These are phyloP conservation scores for Coemansia umbellata DNA, from an alignment of 192 early-diverging fungal species.

Conservation along the genomic window DNA sequence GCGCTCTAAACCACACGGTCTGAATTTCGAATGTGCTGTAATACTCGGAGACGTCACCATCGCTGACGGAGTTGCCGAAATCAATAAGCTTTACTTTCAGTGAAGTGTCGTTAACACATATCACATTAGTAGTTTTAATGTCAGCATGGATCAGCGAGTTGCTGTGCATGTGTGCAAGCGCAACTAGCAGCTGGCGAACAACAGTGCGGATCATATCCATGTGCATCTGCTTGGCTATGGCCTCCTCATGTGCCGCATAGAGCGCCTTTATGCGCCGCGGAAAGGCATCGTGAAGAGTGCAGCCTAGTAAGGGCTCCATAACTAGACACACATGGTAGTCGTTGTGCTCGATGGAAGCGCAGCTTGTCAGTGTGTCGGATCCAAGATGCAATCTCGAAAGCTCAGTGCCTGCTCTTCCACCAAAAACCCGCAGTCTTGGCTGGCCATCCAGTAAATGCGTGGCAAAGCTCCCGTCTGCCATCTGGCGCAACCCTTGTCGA, in stretches of 20 bases:
- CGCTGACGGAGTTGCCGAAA: constrained; percentile 85
- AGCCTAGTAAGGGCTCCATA: constrained; percentile 48
- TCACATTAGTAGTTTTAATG: constrained; percentile 89
- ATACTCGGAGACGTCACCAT: constrained; percentile 44
- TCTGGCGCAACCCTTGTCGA: not conserved
- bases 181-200: constrained; percentile 75
- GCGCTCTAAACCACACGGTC: constrained; percentile 95
- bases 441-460: not conserved
- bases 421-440: constrained; percentile 21
- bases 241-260: constrained; percentile 30
- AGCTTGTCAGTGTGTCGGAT: constrained; percentile 13
- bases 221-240: constrained; percentile 34
- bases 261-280: constrained; percentile 29
- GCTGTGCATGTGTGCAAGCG: constrained; percentile 81
- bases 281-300: constrained; percentile 46
- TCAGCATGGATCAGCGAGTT: constrained; percentile 83
- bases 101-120: constrained; percentile 64
- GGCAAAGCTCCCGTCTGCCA: not conserved
- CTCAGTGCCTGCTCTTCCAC: not conserved
- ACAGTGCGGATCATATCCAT: constrained; percentile 74
- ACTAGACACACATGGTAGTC: constrained; percentile 33
- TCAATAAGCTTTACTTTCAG: constrained; percentile 90
- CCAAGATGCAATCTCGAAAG: not conserved
- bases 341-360: not conserved
- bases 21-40: constrained; percentile 73